Evolutionary conservation across 441 rosid species (phyloP), one percentile per base, ranked within the genome.

Genomic region (Geranium incanum): DNA sequence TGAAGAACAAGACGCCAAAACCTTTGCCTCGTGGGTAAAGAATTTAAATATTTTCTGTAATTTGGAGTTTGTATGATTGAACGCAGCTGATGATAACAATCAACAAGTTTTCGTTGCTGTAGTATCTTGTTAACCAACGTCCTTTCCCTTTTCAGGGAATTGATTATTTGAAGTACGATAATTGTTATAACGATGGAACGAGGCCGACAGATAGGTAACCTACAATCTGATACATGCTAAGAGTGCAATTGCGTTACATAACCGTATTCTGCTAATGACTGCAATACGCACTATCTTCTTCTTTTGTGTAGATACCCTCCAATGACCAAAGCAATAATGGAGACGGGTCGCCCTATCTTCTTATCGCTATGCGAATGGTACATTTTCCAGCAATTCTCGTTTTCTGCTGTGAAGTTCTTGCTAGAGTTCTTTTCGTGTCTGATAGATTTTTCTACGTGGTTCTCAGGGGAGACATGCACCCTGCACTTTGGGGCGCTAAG

Each of bases 121-220:
- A 28, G 3, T 28, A 28, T 28, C 33, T 50, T 50, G 13, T 55
- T 16, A 55, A 55, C 60, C 5, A n/a, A 13, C 60, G 13, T 55
- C 68, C 70, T 65, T 36, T 60, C 16, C 43, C 55, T 82, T 55
- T 15, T 63, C 81, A 89, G 94, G 94, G 90, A 4, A 82, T 89
- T 67, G 91, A 89, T 82, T 89, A 87, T 80, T 74, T 89, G 78
- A 89, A 89, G 88, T 89, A 89, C 74, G 94, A 89, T 43, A 89
- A 89, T 78, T 89, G 94, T 77, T 52, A 80, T 78, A 83, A 82
- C 1, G 94, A 76, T 73, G 90, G 83, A 74, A 45, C 89, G 0
- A 86, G 72, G 77, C 94, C 94, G 1, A 82, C 87, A 33, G 86
- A 77, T 52, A 88, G 99, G 97, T 93, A 82, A 74, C 36, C 9